These are phyloP conservation scores for Beauveria brongniartii DNA, from an alignment of 2,329 filamentous ascomycete genomes.

Conservation along the genomic window DNA sequence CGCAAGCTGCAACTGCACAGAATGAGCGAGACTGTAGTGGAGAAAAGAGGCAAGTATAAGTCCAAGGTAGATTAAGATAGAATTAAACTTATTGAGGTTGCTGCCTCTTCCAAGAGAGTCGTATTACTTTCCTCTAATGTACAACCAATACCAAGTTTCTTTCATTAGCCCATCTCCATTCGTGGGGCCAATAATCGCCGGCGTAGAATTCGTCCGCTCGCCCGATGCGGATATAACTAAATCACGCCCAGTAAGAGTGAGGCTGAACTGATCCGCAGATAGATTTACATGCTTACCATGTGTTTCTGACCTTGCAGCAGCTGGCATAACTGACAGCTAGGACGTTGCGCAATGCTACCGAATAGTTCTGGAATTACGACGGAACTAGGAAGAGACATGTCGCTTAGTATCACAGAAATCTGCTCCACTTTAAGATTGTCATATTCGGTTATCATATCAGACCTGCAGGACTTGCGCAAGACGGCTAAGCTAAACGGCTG, in stretches of 20 bases:
- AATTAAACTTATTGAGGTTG: neutral
- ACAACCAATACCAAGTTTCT: too few relatives aligned
- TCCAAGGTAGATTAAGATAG: neutral
- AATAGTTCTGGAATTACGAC: neutral
- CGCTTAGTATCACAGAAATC: neutral
- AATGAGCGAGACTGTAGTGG: neutral
- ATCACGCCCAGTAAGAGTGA: neutral
- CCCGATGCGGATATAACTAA: neutral
- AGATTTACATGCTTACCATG: neutral
- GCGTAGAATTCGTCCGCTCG: neutral
- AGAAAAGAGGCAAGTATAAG: neutral
- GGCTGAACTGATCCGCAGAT: neutral
- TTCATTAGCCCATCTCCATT: neutral
- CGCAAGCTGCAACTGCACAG: neutral
- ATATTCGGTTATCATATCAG: neutral
- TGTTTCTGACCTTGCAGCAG: slow-evolving; percentile 1
- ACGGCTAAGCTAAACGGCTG: neutral
- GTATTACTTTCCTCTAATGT: neutral
- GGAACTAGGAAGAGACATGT: neutral
- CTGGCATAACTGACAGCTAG: neutral
- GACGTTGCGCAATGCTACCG: neutral
- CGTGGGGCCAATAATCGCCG: neutral
- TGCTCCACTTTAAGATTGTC: neutral
- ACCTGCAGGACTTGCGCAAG: neutral
- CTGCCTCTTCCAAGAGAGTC: neutral